phyloP scores from a whole-genome alignment of 1,139 yeast genomes.

The Geotrichum europaeum region DNA sequence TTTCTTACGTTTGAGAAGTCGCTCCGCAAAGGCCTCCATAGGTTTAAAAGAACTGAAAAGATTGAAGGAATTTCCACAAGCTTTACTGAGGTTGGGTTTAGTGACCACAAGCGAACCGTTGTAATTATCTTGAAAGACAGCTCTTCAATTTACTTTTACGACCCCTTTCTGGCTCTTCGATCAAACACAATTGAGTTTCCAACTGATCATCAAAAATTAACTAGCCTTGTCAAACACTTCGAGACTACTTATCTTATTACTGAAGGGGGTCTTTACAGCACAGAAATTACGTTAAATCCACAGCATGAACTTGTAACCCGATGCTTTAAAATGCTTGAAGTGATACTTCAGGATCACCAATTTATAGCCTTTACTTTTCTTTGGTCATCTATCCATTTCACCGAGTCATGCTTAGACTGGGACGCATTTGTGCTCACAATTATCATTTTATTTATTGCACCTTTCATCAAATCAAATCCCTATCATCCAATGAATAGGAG shows the following conservation, averaged over 20 bases:
- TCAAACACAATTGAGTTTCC: conserved; percentile 34
- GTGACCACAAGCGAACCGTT: neutral
- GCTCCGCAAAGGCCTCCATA: neutral
- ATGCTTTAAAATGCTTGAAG: conserved; percentile 29
- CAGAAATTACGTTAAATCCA: conserved; percentile 36
- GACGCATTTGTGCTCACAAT: conserved; percentile 51
- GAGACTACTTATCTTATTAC: conserved; percentile 11
- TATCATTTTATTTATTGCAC: conserved; percentile 36
- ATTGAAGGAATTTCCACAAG: conserved; percentile 3
- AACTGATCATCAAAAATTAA: conserved; percentile 15
- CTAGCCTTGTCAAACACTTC: conserved; percentile 6
- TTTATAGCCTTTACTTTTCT: conserved; percentile 54
- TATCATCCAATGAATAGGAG: conserved; percentile 8
- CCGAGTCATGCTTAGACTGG: conserved; percentile 54
- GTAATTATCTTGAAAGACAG: conserved; percentile 2
- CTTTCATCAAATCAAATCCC: conserved; percentile 5
- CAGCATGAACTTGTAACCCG: conserved; percentile 41
- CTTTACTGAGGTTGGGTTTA: neutral
- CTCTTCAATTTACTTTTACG: conserved; percentile 41
- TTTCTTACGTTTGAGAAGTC: conserved; percentile 8
- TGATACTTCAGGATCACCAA: conserved; percentile 52
- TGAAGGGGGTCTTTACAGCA: conserved; percentile 7
- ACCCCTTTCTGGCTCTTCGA: conserved; percentile 58
- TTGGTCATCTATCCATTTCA: conserved; percentile 56
- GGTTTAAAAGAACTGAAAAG: conserved; percentile 5